Conservation (phyloP, 2,329 filamentous ascomycete genomes). For the Diplodia sapinea region DNA sequence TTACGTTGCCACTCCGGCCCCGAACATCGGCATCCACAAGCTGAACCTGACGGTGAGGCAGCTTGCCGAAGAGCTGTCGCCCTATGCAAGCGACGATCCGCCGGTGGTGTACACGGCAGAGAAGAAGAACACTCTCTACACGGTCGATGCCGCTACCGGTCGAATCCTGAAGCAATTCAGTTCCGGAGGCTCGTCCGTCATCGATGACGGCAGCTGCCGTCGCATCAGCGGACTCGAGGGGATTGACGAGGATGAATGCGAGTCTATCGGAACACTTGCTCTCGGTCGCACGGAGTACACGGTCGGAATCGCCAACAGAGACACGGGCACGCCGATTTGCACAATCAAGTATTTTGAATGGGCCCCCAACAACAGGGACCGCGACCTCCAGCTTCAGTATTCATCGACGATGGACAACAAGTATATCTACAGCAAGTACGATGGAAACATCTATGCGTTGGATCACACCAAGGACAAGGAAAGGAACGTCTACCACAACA, state of each 20-base stretch:
- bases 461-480: slow-evolving; percentile 64
- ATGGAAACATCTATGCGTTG: slow-evolving; percentile 82
- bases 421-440: slow-evolving; percentile 85
- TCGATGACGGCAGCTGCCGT: slow-evolving; percentile 73
- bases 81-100: slow-evolving; percentile 73
- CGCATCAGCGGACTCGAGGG: slow-evolving; percentile 53
- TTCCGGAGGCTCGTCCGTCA: slow-evolving; percentile 69
- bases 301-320: slow-evolving; percentile 78
- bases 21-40: slow-evolving; percentile 64
- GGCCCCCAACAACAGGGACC: slow-evolving; percentile 89
- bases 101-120: slow-evolving; percentile 87
- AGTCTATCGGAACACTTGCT: slow-evolving; percentile 78
- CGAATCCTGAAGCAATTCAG: slow-evolving; percentile 84
- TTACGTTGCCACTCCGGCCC: slow-evolving; percentile 81
- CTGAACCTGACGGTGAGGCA: slow-evolving; percentile 81
- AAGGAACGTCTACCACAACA: slow-evolving; percentile 54
- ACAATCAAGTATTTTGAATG: slow-evolving; percentile 94
- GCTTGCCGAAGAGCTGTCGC: slow-evolving; percentile 80
- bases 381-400: slow-evolving; percentile 85
- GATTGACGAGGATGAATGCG: slow-evolving; percentile 72
- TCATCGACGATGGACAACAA: slow-evolving; percentile 79
- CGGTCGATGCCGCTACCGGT: slow-evolving; percentile 85
- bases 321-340: slow-evolving; percentile 77
- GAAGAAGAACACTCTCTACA: slow-evolving; percentile 89
- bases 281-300: slow-evolving; percentile 89